phyloP scores from a whole-genome alignment of 2,329 filamentous ascomycete species.

The Pleoardoris graminearum region DNA sequence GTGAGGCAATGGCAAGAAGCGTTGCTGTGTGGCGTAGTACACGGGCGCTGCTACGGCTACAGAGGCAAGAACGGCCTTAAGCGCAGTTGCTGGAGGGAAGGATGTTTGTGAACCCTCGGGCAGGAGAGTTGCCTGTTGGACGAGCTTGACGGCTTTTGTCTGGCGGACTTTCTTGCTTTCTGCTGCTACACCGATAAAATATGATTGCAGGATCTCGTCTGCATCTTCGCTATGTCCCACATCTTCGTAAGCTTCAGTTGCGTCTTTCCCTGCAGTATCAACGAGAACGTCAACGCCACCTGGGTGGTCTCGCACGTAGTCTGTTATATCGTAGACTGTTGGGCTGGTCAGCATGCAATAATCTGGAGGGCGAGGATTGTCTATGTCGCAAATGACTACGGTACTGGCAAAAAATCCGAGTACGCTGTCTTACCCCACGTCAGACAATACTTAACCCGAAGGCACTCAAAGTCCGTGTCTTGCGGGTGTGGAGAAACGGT shows the following conservation, averaged over 20 bases:
- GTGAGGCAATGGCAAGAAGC: not conserved
- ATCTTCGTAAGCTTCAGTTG: conserved; percentile 49
- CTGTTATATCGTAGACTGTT: conserved; percentile 63
- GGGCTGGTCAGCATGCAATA: too few species aligned
- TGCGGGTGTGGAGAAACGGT: conserved; percentile 13
- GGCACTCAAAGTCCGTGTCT: too few species aligned
- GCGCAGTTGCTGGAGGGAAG: conserved; percentile 10
- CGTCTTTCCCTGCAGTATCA: conserved; percentile 49
- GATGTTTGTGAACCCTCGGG: conserved; percentile 3
- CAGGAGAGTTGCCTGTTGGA: conserved; percentile 37
- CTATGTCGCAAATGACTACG: too few species aligned
- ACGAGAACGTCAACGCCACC: conserved; percentile 46
- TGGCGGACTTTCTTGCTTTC: conserved; percentile 19
- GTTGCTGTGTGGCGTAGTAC: conserved; percentile 17
- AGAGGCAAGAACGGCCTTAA: conserved; percentile 15
- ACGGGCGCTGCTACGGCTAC: conserved; percentile 15
- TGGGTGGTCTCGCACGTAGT: conserved; percentile 63
- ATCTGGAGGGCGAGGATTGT: too few species aligned
- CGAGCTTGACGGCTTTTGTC: conserved; percentile 40
- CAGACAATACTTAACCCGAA: too few species aligned
- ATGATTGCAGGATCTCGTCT: conserved; percentile 46
- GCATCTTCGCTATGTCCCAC: conserved; percentile 54
- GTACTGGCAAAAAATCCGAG: too few species aligned
- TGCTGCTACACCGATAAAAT: conserved; percentile 31
- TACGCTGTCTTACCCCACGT: too few species aligned